Percentiles rank a stretch among this genome's conserved stretches.
These are phyloP conservation scores for Colletotrichum noveboracense DNA, from an alignment of 2,329 filamentous ascomycete genomes.

Conservation along the genomic window DNA sequence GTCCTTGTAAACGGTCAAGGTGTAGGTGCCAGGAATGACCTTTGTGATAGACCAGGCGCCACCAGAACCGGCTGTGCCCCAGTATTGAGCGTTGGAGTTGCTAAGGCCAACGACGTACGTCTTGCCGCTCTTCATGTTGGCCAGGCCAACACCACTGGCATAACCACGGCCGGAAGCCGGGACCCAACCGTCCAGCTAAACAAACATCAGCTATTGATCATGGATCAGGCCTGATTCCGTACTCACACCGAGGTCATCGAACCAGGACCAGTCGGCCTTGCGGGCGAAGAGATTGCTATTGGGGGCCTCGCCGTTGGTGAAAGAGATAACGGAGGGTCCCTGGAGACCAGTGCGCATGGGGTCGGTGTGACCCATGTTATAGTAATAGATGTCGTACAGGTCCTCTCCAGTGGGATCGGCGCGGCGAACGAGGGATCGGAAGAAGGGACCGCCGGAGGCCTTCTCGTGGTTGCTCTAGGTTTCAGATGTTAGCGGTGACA, in stretches of 20 bases:
- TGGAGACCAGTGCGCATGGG: constrained; percentile 45
- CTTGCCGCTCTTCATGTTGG: constrained; percentile 42
- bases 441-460: constrained; percentile 43
- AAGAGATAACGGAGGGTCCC: constrained; percentile 42
- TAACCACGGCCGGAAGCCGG: constrained; percentile 31
- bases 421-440: constrained; percentile 42
- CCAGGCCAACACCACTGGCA: constrained; percentile 33
- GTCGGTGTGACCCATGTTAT: constrained; percentile 48
- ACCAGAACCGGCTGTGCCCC: constrained; percentile 30
- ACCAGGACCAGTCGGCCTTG: constrained; percentile 39
- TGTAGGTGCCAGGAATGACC: constrained; percentile 36
- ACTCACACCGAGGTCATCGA: constrained; percentile 32
- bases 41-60: constrained; percentile 34
- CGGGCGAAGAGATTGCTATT: constrained; percentile 39
- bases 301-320: constrained; percentile 41
- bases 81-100: constrained; percentile 40
- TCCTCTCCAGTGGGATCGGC: constrained; percentile 39
- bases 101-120: constrained; percentile 42
- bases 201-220: neutral
- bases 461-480: constrained; percentile 42
- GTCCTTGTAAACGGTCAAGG: constrained; percentile 37
- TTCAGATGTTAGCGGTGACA: neutral
- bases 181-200: constrained; percentile 35
- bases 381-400: constrained; percentile 48
- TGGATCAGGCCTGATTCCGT: no score